Evolutionary conservation across 805 yeast genomes (phyloP).

Genomic region (Sungouiozyma ichnusensis): DNA sequence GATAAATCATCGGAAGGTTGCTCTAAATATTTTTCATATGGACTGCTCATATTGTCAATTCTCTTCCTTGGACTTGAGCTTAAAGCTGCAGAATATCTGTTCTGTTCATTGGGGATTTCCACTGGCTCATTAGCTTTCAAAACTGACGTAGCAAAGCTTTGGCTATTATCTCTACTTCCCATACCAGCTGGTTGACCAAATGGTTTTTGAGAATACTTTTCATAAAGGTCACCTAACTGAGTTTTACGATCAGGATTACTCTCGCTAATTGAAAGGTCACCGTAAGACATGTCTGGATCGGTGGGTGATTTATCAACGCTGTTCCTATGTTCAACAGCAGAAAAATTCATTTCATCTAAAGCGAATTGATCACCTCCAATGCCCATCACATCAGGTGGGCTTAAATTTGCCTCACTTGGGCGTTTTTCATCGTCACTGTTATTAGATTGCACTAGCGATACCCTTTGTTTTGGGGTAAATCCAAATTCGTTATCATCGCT

Average conservation of each 20-base stretch:
- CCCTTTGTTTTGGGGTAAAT: not conserved
- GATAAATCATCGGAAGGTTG: slow-evolving; percentile 11
- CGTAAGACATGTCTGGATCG: not conserved
- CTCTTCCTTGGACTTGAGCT: not conserved
- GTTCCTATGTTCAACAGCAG: not conserved
- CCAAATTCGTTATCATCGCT: not conserved
- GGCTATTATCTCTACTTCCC: not conserved
- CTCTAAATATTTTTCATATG: slow-evolving; percentile 22
- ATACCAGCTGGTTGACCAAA: slow-evolving; percentile 4
- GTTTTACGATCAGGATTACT: not conserved
- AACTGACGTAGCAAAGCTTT: not conserved
- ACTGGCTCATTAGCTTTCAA: not conserved
- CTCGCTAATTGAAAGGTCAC: not conserved
- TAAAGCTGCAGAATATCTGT: not conserved
- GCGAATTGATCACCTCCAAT: not conserved
- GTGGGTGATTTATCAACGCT: not conserved
- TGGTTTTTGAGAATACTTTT: slow-evolving; percentile 7
- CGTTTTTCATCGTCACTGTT: not conserved
- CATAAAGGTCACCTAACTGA: slow-evolving; percentile 7
- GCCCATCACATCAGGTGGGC: not conserved
- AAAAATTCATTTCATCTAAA: too few species aligned
- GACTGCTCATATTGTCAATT: slow-evolving; percentile 9
- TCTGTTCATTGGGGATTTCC: not conserved
- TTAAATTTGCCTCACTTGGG: not conserved
- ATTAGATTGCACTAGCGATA: not conserved